These are phyloP conservation scores for Phaeomoniella chlamydospora DNA, from an alignment of 2,329 filamentous ascomycete species.

Conservation along the genomic window DNA sequence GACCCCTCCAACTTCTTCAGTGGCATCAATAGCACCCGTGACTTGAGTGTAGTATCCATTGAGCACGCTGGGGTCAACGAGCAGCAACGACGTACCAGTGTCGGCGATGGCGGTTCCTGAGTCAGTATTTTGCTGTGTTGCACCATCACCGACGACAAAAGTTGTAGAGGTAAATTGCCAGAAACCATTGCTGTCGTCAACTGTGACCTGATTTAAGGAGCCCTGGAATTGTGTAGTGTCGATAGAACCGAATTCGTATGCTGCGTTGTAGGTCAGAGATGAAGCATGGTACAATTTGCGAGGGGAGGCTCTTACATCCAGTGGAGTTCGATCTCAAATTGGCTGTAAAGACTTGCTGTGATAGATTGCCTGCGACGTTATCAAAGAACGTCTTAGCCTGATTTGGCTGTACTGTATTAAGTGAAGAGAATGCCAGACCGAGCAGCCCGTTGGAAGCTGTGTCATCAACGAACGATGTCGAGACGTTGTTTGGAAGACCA, in stretches of 20 bases:
- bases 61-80: conserved; percentile 42
- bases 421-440: conserved; percentile 49
- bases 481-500: conserved; percentile 48
- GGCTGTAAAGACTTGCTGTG: conserved; percentile 56
- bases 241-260: conserved; percentile 62
- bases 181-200: conserved; percentile 50
- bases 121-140: conserved; percentile 18
- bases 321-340: conserved; percentile 45
- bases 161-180: conserved; percentile 50
- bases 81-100: conserved; percentile 54
- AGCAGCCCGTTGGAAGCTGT: conserved; percentile 53
- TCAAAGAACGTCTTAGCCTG: conserved; percentile 62
- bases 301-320: conserved; percentile 24
- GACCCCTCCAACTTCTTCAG: conserved; percentile 28
- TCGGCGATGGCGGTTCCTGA: conserved; percentile 44
- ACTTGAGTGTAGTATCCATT: conserved; percentile 46
- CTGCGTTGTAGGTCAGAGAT: conserved; percentile 8
- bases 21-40: conserved; percentile 32
- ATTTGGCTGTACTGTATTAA: conserved; percentile 50
- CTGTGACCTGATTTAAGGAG: conserved; percentile 43
- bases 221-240: conserved; percentile 50
- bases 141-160: conserved; percentile 38
- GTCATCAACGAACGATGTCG: conserved; percentile 43
- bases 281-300: background rate
- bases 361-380: conserved; percentile 47